Evolutionary conservation across 331 rosid genomes (phyloP).

Genomic region (Malus hybrid): DNA sequence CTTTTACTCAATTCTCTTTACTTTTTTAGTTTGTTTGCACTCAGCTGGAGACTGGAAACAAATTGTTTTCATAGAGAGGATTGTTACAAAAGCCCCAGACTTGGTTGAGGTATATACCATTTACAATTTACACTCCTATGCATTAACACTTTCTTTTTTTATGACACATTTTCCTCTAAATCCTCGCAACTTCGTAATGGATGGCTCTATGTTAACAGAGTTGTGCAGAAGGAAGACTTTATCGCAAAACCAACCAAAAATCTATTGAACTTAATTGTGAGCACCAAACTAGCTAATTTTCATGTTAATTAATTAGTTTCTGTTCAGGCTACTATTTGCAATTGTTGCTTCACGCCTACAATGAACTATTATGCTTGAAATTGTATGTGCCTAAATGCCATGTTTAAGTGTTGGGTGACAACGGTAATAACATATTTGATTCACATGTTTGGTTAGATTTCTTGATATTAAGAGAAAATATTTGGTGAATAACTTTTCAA

Average conservation of each 20-base stretch:
- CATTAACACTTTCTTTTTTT: too few species aligned
- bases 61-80: conserved; percentile 63
- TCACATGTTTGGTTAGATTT: conserved; percentile 72
- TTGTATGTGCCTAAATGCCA: conserved; percentile 74
- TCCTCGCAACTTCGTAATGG: conserved; percentile 52
- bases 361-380: not conserved
- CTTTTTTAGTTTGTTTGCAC: conserved; percentile 38
- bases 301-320: not conserved
- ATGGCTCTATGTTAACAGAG: conserved; percentile 65
- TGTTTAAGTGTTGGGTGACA: conserved; percentile 88
- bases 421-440: conserved; percentile 76
- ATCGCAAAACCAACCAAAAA: conserved; percentile 52
- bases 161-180: not conserved
- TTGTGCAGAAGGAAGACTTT: conserved; percentile 58
- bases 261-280: conserved; percentile 39
- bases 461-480: not conserved
- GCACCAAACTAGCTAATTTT: conserved; percentile 8
- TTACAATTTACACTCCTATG: not conserved
- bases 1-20: conserved; percentile 4
- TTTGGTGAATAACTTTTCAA: too few species aligned
- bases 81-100: conserved; percentile 85
- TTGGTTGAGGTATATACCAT: conserved; percentile 54
- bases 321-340: not conserved
- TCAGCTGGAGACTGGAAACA: conserved; percentile 31
- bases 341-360: not conserved